A percentile compares a stretch with the other conserved stretches of the same genome.
Conservation (phyloP, 2,329 filamentous ascomycete species). For the Aspergillus sp. region DNA sequence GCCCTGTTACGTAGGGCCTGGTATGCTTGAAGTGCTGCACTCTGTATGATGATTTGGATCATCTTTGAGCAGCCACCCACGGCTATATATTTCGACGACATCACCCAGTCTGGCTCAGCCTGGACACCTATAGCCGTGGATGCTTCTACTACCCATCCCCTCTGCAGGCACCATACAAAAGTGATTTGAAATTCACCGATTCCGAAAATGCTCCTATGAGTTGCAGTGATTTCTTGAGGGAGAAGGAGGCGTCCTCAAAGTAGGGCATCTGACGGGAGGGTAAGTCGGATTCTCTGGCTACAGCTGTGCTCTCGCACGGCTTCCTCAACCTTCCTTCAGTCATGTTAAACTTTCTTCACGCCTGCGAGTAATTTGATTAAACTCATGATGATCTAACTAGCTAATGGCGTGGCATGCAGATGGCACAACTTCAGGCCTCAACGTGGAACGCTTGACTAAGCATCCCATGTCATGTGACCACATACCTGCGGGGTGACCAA, state of each 20-base stretch:
- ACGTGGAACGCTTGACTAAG: background rate
- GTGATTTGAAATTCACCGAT: background rate
- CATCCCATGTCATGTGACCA: conserved; percentile 4
- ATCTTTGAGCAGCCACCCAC: background rate
- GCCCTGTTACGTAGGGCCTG: conserved; percentile 14
- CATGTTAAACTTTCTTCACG: conserved; percentile 9
- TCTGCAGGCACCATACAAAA: background rate
- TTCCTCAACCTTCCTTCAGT: background rate
- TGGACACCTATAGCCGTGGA: background rate
- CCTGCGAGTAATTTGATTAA: conserved; percentile 5
- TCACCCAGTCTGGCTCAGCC: background rate
- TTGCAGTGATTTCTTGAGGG: background rate
- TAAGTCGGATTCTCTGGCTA: background rate
- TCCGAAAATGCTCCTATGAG: background rate
- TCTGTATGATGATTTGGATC: conserved; percentile 2
- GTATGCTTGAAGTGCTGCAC: conserved; percentile 15
- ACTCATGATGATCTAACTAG: background rate
- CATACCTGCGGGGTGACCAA: conserved; percentile 1
- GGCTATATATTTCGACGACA: conserved; percentile 9
- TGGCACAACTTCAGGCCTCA: background rate
- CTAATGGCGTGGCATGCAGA: conserved; percentile 8
- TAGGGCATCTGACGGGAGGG: background rate
- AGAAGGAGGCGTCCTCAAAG: no score
- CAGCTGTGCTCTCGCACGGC: background rate
- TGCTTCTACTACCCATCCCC: background rate